Conservation (phyloP, 2,329 filamentous ascomycete genomes). For the Talaromyces sp. region DNA sequence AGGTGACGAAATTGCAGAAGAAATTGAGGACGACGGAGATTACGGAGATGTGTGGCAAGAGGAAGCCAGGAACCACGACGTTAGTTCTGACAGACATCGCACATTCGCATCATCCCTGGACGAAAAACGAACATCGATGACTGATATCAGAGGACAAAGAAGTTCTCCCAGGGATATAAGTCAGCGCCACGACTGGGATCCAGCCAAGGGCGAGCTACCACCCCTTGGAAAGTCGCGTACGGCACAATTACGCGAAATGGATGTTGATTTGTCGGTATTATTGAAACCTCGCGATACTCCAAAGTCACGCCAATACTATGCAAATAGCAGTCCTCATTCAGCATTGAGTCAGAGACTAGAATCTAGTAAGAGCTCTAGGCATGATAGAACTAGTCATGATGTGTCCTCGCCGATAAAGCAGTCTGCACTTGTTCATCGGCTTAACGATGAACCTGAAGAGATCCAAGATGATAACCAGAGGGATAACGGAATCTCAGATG, state of each 20-base stretch:
- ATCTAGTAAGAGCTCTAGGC: neutral
- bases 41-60: conserved; percentile 47
- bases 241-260: conserved; percentile 29
- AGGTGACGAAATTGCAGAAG: conserved; percentile 21
- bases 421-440: neutral
- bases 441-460: neutral
- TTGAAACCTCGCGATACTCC: conserved; percentile 31
- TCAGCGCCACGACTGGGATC: conserved; percentile 34
- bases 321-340: conserved; percentile 29
- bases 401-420: neutral
- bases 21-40: conserved; percentile 35
- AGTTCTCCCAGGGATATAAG: neutral
- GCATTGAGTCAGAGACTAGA: conserved; percentile 16
- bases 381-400: neutral
- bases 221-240: conserved; percentile 30
- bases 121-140: conserved; percentile 17
- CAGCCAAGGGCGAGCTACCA: conserved; percentile 24
- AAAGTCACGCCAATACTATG: conserved; percentile 34
- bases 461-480: neutral
- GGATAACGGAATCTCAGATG: neutral
- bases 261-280: conserved; percentile 32
- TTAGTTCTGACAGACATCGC: conserved; percentile 24
- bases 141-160: neutral
- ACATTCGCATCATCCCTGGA: conserved; percentile 19
- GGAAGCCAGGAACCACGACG: conserved; percentile 37